Evolutionary conservation across 441 rosid genomes (phyloP), one percentile per base, ranked within the genome.

Genomic region (Eruca vesicaria): DNA sequence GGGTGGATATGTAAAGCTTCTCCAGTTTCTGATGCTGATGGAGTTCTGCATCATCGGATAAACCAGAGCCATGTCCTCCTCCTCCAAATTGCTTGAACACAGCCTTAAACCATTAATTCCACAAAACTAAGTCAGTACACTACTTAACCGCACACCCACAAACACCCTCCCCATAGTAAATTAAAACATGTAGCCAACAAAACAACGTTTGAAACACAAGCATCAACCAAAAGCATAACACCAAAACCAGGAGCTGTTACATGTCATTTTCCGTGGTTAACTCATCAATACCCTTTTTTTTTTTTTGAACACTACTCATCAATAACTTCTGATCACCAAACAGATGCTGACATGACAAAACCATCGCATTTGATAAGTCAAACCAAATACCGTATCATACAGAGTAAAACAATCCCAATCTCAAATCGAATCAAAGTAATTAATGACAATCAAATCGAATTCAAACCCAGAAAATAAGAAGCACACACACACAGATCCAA

Each of bases 31-130:
- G 97, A 86, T 95, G 99, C 16, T 89, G 99, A 38, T 85, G 86
- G 20, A 91, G 80, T 76, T 92, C 98, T 33, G 88, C 90, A 80
- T 89, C 94, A 83, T 95, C 96, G 15, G 94, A 73, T 72, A 87
- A 65, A 66, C 89, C 68, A 76, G 75, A 64, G 63, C 97, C 98
- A 74, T 87, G 87, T 50, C 94, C 99, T 65, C 92, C 87, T 26
- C 80, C 97, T 60, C 97, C 97, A 84, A 94, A 92, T 76, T 95
- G 98, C 84, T 92, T 95, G 77, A 90, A 77, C 58, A 95, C 98
- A 80, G 97, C 99, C 97, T 95, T 72, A 14, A 62, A 59, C 63
- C 21, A 43, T 72, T 29, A 29, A 5, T 29, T 38, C 6, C 19
- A 66, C 1, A 41, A 62, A 41, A 29, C 43, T 4, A 21, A 26